A percentile compares a stretch with the other conserved stretches of the same genome.
phyloP scores from a whole-genome alignment of 108 stramenopile genomes.

The Schizochytrium sp. region DNA sequence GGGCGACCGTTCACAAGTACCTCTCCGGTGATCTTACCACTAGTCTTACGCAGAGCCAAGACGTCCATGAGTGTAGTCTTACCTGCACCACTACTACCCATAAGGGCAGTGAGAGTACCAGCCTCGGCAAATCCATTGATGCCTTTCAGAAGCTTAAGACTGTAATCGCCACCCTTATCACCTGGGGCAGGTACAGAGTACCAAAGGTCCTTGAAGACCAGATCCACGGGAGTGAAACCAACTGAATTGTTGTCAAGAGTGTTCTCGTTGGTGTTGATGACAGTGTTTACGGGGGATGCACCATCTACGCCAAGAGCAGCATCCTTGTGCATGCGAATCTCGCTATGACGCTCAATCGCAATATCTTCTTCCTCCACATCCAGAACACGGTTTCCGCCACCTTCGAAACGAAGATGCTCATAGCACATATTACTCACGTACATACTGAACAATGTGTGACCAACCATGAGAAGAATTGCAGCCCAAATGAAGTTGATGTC shows the following conservation, averaged over 20 bases:
- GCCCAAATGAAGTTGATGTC: not conserved
- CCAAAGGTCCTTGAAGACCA: not conserved
- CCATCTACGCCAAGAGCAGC: not conserved
- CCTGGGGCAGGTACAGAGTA: not conserved
- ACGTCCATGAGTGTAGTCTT: slow-evolving; percentile 82
- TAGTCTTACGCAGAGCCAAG: slow-evolving; percentile 78
- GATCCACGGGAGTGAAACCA: not conserved
- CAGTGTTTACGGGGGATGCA: not conserved
- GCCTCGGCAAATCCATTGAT: slow-evolving; percentile 59
- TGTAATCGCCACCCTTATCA: not conserved
- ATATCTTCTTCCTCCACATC: not conserved
- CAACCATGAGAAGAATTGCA: not conserved
- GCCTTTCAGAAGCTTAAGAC: slow-evolving; percentile 55
- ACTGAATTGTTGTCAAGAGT: not conserved
- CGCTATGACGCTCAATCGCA: not conserved
- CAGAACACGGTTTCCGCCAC: not conserved
- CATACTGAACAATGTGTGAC: not conserved
- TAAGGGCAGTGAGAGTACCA: slow-evolving; percentile 66
- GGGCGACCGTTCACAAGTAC: slow-evolving; percentile 78
- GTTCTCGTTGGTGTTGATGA: not conserved
- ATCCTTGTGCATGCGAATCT: not conserved
- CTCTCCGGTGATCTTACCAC: slow-evolving; percentile 77
- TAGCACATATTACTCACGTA: not conserved
- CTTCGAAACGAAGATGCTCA: not conserved
- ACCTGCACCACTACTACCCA: slow-evolving; percentile 73